Base-by-base conservation (phyloP, 164 flowering plant species). In the Chloranthus sessilifolius region DNA sequence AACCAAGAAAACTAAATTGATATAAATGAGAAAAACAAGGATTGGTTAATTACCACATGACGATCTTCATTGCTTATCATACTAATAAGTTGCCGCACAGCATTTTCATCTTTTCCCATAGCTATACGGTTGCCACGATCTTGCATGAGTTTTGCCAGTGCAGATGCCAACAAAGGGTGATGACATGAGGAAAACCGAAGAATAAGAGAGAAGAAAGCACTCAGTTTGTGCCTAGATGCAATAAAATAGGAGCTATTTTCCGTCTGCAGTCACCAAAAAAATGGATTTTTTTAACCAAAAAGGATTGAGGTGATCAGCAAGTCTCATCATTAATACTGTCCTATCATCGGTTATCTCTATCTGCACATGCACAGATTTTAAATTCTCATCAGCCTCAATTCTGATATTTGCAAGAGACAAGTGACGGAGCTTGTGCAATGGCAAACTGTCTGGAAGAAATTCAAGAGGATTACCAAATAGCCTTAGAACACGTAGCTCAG, bases 161-260 rank as follows among this genome's bases (percentile, higher is more conserved):
- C 97, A 69, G 97, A 94, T 65, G 99, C 99, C 44, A 94, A 67
- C 55, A 94, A 77, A 42, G 99, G 99, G 63, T 94, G 99, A 58
- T 89, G 97, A 56, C 99, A 89, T 39, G 99, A 94, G 64, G 99
- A 89, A 69, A 85, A 94, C 17, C 99, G 97, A 59, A 94, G 89
- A 65, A 94, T 83, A 47, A 94, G 96, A 50, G 99, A 86, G 84
- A 87, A 86, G 76, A 89, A 89, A 47, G 97, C 95, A 76, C 99
- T 89, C 26, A 94, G 70, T 67, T 81, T 94, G 75, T 94, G 97
- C 49, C 81, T 81, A 43, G 97, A 84, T 58, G 92, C 86, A 61
- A 68, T 76, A 64, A 94, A 94, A 62, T 94, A 94, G 52, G 97
- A 94, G 59, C 73, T 80, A 51, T 81, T 83, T 73, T 94, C 99